phyloP scores from a whole-genome alignment of 1,284 basidiomycete species.

The Trichosporon faecale region DNA sequence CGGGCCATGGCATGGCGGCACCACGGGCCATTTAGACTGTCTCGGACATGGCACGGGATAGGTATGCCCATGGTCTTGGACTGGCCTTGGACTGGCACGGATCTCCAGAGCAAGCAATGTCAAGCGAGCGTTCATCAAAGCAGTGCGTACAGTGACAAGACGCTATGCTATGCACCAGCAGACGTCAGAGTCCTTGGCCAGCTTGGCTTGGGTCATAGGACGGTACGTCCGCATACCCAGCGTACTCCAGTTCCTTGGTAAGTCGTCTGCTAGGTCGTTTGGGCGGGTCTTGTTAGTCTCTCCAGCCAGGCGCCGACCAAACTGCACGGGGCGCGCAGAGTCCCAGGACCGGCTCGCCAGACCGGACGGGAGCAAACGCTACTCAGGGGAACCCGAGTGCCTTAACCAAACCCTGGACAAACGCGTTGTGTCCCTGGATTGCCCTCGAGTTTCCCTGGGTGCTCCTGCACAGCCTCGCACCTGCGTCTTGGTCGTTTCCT shows the following conservation, averaged over 20 bases:
- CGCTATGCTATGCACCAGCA: background rate
- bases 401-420: background rate
- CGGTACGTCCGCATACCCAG: background rate
- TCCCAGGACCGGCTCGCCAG: background rate
- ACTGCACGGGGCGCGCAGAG: background rate
- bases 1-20: background rate
- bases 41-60: background rate
- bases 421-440: background rate
- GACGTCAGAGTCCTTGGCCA: background rate
- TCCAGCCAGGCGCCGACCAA: background rate
- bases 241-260: background rate
- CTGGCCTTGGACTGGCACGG: background rate
- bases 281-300: background rate
- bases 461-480: background rate
- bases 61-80: background rate
- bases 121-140: background rate
- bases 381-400: background rate
- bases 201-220: background rate
- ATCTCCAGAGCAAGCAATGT: background rate
- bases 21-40: background rate
- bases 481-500: background rate
- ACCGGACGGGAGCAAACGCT: background rate
- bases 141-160: background rate
- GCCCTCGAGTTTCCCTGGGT: background rate
- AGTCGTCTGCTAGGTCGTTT: background rate